These are phyloP conservation scores for Pugionium cornutum DNA, from an alignment of 345 rosid genomes.

Conservation along the genomic window DNA sequence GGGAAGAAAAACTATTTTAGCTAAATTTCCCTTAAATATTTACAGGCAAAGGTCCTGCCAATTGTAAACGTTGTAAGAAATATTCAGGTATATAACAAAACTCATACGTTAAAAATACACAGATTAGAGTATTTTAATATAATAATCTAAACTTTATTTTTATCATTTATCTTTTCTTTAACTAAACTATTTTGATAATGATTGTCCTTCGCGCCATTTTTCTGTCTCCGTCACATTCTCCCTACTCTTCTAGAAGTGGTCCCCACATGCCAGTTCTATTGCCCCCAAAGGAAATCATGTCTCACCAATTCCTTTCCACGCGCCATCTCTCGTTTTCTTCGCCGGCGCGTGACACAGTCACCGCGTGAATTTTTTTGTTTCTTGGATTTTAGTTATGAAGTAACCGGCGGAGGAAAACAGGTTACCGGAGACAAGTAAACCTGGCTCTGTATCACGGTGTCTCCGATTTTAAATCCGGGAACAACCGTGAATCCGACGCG, in stretches of 20 bases:
- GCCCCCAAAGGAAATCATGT: slow-evolving; percentile 36
- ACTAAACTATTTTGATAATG: slow-evolving; percentile 36
- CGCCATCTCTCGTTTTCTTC: slow-evolving; percentile 26
- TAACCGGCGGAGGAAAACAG: slow-evolving; percentile 35
- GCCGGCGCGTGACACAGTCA: slow-evolving; percentile 22
- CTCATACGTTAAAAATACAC: too few relatives aligned
- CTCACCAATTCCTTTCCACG: slow-evolving; percentile 39
- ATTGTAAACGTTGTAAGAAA: too few relatives aligned
- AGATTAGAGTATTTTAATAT: too few relatives aligned
- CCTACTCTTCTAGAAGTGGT: slow-evolving; percentile 21
- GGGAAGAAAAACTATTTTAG: too few relatives aligned
- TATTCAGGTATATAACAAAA: too few relatives aligned
- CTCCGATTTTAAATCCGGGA: slow-evolving; percentile 89
- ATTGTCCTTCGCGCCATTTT: slow-evolving; percentile 44
- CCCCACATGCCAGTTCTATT: slow-evolving; percentile 36
- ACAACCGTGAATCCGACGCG: slow-evolving; percentile 86
- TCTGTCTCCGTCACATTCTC: slow-evolving; percentile 32
- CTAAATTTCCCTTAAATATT: too few relatives aligned
- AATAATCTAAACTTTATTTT: too few relatives aligned
- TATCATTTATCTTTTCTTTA: slow-evolving; percentile 11
- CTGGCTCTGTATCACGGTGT: slow-evolving; percentile 67
- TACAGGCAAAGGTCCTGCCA: too few relatives aligned
- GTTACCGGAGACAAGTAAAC: slow-evolving; percentile 64
- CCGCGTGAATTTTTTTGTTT: neutral
- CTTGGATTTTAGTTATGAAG: neutral